Conservation (phyloP, 1,284 basidiomycete species). For the Ceratobasidium papillatum region DNA sequence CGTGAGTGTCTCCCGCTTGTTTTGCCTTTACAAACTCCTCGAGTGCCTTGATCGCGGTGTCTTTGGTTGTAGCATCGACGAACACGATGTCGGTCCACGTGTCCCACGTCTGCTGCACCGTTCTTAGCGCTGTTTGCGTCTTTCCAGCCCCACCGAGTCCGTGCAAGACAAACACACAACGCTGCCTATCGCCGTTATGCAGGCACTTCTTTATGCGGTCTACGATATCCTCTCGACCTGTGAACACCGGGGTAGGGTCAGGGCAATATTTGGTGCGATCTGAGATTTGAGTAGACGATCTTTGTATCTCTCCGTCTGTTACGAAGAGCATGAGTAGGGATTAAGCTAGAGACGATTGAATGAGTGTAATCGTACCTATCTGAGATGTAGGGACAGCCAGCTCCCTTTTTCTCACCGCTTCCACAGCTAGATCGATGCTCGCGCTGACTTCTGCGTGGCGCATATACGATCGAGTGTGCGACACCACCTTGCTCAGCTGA, state of each 20-base stretch:
- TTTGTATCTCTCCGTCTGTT: background rate
- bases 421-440: background rate
- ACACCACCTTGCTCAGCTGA: background rate
- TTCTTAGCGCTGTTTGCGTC: background rate
- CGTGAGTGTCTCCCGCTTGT: background rate
- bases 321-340: too few relatives aligned
- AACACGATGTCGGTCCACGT: background rate
- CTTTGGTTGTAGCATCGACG: background rate
- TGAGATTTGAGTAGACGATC: background rate
- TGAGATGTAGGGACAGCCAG: background rate
- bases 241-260: background rate
- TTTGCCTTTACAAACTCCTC: background rate
- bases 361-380: background rate
- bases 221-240: background rate
- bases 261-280: slow-evolving; percentile 4
- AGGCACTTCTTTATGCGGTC: background rate
- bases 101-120: background rate
- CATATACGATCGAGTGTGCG: slow-evolving; percentile 10
- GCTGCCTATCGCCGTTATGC: background rate
- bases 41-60: background rate
- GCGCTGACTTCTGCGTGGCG: background rate
- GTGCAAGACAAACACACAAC: background rate
- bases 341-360: background rate
- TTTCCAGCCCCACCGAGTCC: slow-evolving; percentile 14
- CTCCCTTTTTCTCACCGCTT: background rate